A percentile compares a stretch with the other conserved stretches of the same genome.
Evolutionary conservation across 441 rosid genomes (phyloP).

Genomic region (Adansonia grandidieri): DNA sequence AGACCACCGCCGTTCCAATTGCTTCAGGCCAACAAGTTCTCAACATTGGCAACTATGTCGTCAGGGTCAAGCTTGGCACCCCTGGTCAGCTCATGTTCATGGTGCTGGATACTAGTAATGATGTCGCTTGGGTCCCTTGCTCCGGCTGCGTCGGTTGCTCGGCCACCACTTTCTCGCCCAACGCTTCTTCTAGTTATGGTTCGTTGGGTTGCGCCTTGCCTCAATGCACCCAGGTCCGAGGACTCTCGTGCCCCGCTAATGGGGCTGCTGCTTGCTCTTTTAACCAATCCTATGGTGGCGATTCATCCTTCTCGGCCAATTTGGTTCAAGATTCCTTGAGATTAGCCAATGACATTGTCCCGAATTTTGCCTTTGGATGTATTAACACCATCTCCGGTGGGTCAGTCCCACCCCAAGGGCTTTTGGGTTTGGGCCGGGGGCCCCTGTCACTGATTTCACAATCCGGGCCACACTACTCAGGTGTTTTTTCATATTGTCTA

Average conservation of each 20-base stretch:
- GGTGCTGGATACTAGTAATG: conserved; percentile 85
- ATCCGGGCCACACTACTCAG: conserved; percentile 64
- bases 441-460: conserved; percentile 76
- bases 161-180: conserved; percentile 50
- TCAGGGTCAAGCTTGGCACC: conserved; percentile 71
- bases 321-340: conserved; percentile 63
- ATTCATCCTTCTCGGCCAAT: conserved; percentile 72
- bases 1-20: conserved; percentile 51
- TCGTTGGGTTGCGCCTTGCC: conserved; percentile 66
- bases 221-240: conserved; percentile 66
- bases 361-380: conserved; percentile 71
- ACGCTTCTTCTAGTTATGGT: conserved; percentile 56
- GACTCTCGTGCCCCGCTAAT: conserved; percentile 65
- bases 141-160: conserved; percentile 76
- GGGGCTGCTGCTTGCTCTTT: conserved; percentile 59
- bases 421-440: conserved; percentile 90
- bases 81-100: conserved; percentile 81
- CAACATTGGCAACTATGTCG: conserved; percentile 51
- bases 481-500: conserved; percentile 80
- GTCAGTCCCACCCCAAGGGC: conserved; percentile 82
- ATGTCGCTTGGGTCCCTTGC: conserved; percentile 86
- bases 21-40: conserved; percentile 50
- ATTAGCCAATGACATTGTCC: conserved; percentile 53
- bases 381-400: conserved; percentile 55
- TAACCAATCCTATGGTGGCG: conserved; percentile 91